These are phyloP conservation scores for Diaporthe australafricana DNA, from an alignment of 2,329 filamentous ascomycete genomes.

Conservation along the genomic window DNA sequence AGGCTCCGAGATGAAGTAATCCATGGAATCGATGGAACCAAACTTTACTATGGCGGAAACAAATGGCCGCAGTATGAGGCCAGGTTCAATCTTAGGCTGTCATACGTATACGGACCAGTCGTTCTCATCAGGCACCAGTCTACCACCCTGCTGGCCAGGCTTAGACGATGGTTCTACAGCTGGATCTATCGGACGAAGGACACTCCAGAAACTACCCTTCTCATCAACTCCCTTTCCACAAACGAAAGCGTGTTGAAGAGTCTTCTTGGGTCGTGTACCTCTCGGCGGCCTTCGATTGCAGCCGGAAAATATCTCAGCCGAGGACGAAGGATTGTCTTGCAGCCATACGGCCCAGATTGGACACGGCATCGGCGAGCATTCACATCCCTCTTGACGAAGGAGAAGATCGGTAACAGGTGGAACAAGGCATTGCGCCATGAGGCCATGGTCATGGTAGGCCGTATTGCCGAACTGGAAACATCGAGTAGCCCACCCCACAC, in stretches of 20 bases:
- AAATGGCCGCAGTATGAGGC: constrained; percentile 35
- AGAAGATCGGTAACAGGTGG: constrained; percentile 28
- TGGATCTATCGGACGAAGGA: neutral
- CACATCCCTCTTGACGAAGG: constrained; percentile 20
- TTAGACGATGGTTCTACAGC: constrained; percentile 4
- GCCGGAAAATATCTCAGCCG: constrained; percentile 35
- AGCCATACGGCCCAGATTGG: constrained; percentile 32
- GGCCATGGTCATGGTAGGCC: constrained; percentile 28
- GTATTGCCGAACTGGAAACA: neutral
- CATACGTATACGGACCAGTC: constrained; percentile 27
- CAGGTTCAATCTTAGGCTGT: constrained; percentile 33
- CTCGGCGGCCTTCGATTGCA: constrained; percentile 29
- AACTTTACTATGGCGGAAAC: constrained; percentile 24
- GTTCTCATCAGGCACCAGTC: constrained; percentile 17
- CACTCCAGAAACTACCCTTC: constrained; percentile 15
- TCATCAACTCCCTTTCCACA: constrained; percentile 31
- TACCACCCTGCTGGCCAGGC: neutral
- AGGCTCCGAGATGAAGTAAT: neutral
- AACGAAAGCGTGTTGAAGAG: constrained; percentile 22
- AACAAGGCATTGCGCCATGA: constrained; percentile 29
- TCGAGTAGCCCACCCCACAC: neutral
- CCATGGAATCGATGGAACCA: constrained; percentile 13
- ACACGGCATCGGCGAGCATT: constrained; percentile 30
- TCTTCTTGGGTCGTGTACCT: constrained; percentile 28
- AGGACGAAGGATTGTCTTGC: constrained; percentile 31